Conservation (phyloP, 441 rosid genomes). For the Viola pubescens region DNA sequence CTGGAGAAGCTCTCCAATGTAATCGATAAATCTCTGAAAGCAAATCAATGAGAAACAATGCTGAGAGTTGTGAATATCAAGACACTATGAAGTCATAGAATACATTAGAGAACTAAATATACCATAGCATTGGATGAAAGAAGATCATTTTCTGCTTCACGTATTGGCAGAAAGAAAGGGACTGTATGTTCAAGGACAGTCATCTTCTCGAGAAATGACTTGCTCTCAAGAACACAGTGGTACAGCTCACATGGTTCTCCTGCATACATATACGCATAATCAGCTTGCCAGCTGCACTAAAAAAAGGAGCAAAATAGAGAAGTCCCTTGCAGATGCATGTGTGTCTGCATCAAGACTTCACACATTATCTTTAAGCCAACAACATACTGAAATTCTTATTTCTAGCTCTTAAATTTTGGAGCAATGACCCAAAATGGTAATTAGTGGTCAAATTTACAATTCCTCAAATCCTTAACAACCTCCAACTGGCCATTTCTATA, state of each 20-base stretch:
- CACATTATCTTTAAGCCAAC: too few species aligned
- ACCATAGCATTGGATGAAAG: slow-evolving; percentile 91
- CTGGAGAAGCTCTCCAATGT: slow-evolving; percentile 80
- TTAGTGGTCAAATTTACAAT: too few species aligned
- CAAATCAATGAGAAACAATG: slow-evolving; percentile 17
- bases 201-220: slow-evolving; percentile 94
- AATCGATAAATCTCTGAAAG: slow-evolving; percentile 80
- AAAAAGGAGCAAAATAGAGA: slow-evolving; percentile 1
- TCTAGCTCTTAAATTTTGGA: too few species aligned
- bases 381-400: too few species aligned
- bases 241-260: slow-evolving; percentile 85
- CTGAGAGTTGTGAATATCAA: slow-evolving; percentile 11
- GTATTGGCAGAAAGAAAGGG: slow-evolving; percentile 87
- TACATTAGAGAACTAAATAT: slow-evolving; percentile 25
- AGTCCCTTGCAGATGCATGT: neutral
- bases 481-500: too few species aligned
- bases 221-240: slow-evolving; percentile 90
- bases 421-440: neutral
- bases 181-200: slow-evolving; percentile 84
- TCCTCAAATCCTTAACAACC: too few species aligned
- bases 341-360: too few species aligned
- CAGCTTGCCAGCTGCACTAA: slow-evolving; percentile 16
- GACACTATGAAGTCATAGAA: slow-evolving; percentile 14
- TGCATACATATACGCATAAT: slow-evolving; percentile 20
- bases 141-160: slow-evolving; percentile 85